Percentiles rank a stretch among this genome's conserved stretches.
Evolutionary conservation across 441 rosid species (phyloP).

Genomic region (Rhodomyrtus psidioides): DNA sequence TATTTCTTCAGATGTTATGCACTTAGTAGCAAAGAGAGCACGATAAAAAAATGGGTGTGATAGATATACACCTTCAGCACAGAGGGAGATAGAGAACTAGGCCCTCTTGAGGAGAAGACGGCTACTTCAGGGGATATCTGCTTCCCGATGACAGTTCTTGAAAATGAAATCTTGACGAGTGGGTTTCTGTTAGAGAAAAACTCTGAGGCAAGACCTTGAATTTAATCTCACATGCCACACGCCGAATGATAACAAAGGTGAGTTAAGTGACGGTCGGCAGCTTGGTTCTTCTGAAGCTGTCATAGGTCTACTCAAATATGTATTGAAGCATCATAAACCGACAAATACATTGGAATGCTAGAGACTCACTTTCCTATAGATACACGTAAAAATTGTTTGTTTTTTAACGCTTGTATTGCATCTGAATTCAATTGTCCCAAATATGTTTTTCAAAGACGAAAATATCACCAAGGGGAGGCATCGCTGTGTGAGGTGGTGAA

Average conservation of each 20-base stretch:
- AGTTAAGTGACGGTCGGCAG: neutral
- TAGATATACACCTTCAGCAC: conserved; percentile 48
- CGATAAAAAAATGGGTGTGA: neutral
- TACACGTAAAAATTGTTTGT: neutral
- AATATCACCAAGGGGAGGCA: neutral
- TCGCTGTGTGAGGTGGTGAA: neutral
- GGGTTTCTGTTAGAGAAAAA: conserved; percentile 22
- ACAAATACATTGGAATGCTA: neutral
- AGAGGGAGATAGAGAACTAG: conserved; percentile 50
- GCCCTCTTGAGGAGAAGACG: conserved; percentile 67
- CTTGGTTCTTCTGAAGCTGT: neutral
- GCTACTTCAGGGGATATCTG: conserved; percentile 49
- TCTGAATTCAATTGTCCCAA: neutral
- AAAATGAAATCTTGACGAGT: conserved; percentile 24
- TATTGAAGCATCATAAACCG: neutral
- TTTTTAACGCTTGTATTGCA: neutral
- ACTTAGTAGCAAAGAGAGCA: neutral
- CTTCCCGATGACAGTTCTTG: conserved; percentile 28
- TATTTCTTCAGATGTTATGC: neutral
- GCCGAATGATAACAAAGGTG: neutral
- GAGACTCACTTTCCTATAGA: neutral
- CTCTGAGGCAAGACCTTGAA: neutral
- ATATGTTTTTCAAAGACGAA: neutral
- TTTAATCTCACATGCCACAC: neutral
- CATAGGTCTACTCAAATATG: neutral